Evolutionary conservation across 768 basidiomycete genomes (phyloP), one percentile per base, ranked within the genome.

Genomic region (Pleurotus citrinopileatus): DNA sequence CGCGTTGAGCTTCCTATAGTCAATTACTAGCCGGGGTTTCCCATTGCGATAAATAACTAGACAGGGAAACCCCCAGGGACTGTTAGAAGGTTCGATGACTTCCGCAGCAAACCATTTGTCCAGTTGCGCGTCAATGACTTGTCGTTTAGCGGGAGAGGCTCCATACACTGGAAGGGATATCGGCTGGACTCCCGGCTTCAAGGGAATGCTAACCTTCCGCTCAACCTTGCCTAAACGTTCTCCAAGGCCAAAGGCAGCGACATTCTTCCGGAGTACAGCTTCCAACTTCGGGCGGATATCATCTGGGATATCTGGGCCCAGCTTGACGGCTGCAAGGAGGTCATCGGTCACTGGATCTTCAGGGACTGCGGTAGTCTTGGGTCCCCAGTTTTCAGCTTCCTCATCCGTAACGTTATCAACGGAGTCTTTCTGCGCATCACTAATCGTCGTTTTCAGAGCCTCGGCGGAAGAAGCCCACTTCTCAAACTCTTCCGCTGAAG

Each of bases 51-150:
- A 75, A 0, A 67, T 69, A 5, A 74, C 71, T 12, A 69, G 57
- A 1, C 62, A 63, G 0, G 67, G 70, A 0, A 64, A 64, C 0
- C 42, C 67, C 69, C 70, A 79, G 0, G 73, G 75, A 54, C 74
- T 74, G 1, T 55, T 53, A 0, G 73, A 75, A 0, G 66, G 67
- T 48, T 78, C 72, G 17, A 77, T 75, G 0, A 77, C 69, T 0
- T 64, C 72, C 2, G 60, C 53, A 13, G 61, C 46, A 7, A 75
- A 56, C 72, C 72, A 75, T 0, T 57, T 29, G 8, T 65, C 57
- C 20, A 70, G 56, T 46, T 69, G 67, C 32, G 64, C 59, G 32
- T 67, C 62, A 10, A 69, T 68, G 0, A 70, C 60, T 51, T 65
- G 56, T 15, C 64, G 29, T 34, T 67, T 69, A 0, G 60, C 67